phyloP scores from a whole-genome alignment of 2,329 filamentous ascomycete genomes.

The Calcarisporium arbuscula region DNA sequence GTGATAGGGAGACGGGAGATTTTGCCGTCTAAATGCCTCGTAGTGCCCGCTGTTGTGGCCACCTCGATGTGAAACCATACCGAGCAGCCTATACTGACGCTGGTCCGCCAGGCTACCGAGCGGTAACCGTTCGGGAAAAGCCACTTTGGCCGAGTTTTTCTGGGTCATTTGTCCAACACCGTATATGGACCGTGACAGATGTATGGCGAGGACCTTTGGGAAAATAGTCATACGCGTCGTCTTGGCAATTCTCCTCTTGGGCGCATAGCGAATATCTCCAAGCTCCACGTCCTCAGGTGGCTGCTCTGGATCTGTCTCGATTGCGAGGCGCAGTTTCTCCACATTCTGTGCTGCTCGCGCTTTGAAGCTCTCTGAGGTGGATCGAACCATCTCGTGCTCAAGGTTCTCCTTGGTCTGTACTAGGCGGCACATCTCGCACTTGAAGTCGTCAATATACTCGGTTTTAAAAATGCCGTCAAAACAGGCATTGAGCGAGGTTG shows the following conservation, averaged over 20 bases:
- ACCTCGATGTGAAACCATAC: slow-evolving; percentile 88
- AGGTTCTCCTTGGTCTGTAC: slow-evolving; percentile 66
- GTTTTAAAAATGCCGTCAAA: slow-evolving; percentile 93
- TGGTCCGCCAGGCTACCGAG: slow-evolving; percentile 74
- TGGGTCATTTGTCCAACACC: slow-evolving; percentile 68
- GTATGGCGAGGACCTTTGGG: slow-evolving; percentile 84
- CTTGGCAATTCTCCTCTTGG: slow-evolving; percentile 77
- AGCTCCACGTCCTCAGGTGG: slow-evolving; percentile 66
- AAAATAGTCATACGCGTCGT: slow-evolving; percentile 83
- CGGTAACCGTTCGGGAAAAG: slow-evolving; percentile 81
- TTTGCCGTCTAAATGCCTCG: slow-evolving; percentile 88
- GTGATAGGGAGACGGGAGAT: slow-evolving; percentile 70
- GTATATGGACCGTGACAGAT: slow-evolving; percentile 90
- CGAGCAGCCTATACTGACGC: slow-evolving; percentile 76
- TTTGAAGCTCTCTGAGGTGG: slow-evolving; percentile 46
- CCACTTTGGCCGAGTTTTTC: slow-evolving; percentile 92
- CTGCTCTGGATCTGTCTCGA: slow-evolving; percentile 76
- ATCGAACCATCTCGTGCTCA: slow-evolving; percentile 50
- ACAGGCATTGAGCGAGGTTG: slow-evolving; percentile 77
- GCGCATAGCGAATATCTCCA: slow-evolving; percentile 67
- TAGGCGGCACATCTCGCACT: slow-evolving; percentile 88
- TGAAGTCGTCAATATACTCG: slow-evolving; percentile 95
- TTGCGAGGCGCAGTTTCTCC: slow-evolving; percentile 57
- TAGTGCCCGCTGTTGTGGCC: slow-evolving; percentile 96
- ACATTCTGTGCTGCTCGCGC: slow-evolving; percentile 52